Evolutionary conservation across 2,329 filamentous ascomycete genomes (phyloP), one percentile per base, ranked within the genome.

Genomic region (Arthrobotrys pseudoclavata): DNA sequence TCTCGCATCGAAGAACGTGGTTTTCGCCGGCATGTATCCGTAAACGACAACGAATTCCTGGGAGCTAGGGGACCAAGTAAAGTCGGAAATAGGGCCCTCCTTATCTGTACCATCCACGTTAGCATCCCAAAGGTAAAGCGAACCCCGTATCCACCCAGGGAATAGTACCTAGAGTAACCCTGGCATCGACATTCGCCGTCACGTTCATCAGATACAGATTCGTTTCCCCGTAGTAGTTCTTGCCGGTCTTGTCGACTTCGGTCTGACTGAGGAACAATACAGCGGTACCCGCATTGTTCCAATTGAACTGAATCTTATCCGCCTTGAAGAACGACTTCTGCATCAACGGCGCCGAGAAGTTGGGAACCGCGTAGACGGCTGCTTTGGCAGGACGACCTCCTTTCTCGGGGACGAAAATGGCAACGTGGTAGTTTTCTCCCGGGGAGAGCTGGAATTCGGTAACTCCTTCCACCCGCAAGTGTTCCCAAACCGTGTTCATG

Each of bases 271-370:
- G 89, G 80, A 98, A 95, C 82, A 99, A 92, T 83, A 98, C 85
- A 83, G 91, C 95, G 42, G 94, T 97, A 66, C 96, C 96, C 79
- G 93, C 87, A 80, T 91, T 89, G 85, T 99, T 99, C 96, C 96
- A 99, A 86, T 97, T 97, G 83, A 99, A 87, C 85, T 97, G 94
- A 57, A 99, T 95, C 87, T 98, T 98, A 87, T 99, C 96, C 79
- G 94, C 94, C 87, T 99, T 99, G 89, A 94, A 99, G 84, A 99
- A 99, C 0, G 92, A 97, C 90, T 99, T 99, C 84, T 98, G 95
- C 45, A 95, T 97, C 61, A 97, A 90, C 3, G 94, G 91, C 66
- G 86, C 86, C 79, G 85, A 88, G 85, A 98, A 98, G 81, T 96
- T 88, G 48, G 96, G 95, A 40, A 98, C 92, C 81, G 95, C 93